Base-by-base conservation (phyloP, 176 grass and related monocot species). In the Raddia guianensis region DNA sequence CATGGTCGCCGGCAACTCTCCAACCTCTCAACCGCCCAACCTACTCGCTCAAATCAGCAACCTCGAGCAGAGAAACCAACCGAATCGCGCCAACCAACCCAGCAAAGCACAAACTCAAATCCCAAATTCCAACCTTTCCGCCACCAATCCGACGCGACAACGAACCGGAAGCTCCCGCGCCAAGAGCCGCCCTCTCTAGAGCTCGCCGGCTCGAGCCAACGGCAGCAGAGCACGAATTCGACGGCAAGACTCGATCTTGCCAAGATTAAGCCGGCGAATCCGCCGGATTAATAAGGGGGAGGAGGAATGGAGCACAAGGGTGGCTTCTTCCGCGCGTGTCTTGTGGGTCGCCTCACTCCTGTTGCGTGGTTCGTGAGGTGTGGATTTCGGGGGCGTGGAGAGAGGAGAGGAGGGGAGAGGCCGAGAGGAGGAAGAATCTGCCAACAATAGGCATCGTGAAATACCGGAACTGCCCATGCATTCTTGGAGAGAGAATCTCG, bases 1-100 rank as follows among this genome's bases (percentile, higher is more conserved):
- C 88, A 97, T 97, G 83, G 57, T 76, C 77, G 75, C 67, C 46
- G 47, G 9, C 56, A 74, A 55, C 76, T 63, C 48, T 37, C 59
- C 53, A 12, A 48, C 6, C 76, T n/a, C 87, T 16, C 44, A 58
- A 49, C 73, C 14, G 11, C 81, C 63, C 71, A 80, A 49, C 14
- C 52, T 48, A 37, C n/a, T 53, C 3, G 6, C 46, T 32, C 19
- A 35, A 73, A 72, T 11, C 33, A 14, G 21, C 49, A 59, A 83
- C 35, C 33, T 72, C 7, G 7, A 44, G 69, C 79, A 56, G 16
- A 2, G 8, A 8, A 13, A 50, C 14, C 19, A 37, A 49, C 81
- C 45, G 19, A 85, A 74, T 18, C 16, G 60, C 56, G 1, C 46
- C 33, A 20, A 52, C 32, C 1, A 51, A 52, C 9, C 73, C 42